Percentiles rank a stretch among this genome's conserved stretches.
phyloP scores from a whole-genome alignment of 768 basidiomycete species.

The Podaxis sp. region DNA sequence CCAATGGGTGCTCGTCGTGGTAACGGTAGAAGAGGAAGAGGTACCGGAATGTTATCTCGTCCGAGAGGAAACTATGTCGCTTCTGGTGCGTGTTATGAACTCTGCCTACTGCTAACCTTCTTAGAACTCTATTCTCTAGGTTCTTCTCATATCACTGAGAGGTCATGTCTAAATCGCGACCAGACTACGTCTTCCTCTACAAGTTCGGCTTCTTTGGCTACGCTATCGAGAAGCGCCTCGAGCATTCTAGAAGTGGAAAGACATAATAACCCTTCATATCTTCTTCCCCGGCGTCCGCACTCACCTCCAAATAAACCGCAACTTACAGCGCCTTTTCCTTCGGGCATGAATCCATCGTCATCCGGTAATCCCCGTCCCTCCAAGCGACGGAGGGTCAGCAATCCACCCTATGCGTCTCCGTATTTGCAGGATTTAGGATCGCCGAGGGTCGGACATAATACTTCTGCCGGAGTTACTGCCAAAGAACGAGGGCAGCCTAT shows the following conservation, averaged over 20 bases:
- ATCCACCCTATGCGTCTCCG: not conserved
- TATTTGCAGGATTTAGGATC: not conserved
- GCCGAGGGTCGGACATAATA: not conserved
- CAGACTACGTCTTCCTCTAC: not conserved
- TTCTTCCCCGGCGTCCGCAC: not conserved
- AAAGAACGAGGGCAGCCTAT: too few species aligned
- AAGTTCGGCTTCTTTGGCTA: not conserved
- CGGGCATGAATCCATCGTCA: not conserved
- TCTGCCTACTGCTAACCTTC: too few species aligned
- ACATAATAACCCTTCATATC: not conserved
- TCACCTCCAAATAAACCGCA: not conserved
- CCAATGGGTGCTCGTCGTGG: not conserved
- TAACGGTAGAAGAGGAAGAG: not conserved
- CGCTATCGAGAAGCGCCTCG: not conserved
- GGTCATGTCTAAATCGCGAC: not conserved
- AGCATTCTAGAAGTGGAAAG: not conserved
- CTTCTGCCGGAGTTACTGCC: too few species aligned
- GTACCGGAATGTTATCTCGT: not conserved
- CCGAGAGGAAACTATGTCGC: too few species aligned
- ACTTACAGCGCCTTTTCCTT: not conserved
- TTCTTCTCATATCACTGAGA: not conserved
- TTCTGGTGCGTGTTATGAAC: too few species aligned
- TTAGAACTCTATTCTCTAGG: not conserved
- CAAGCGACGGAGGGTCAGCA: not conserved
- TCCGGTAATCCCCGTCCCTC: not conserved